Evolutionary conservation across 352 stramenopile genomes (phyloP).

Genomic region (Chrysophaeum taylorii): DNA sequence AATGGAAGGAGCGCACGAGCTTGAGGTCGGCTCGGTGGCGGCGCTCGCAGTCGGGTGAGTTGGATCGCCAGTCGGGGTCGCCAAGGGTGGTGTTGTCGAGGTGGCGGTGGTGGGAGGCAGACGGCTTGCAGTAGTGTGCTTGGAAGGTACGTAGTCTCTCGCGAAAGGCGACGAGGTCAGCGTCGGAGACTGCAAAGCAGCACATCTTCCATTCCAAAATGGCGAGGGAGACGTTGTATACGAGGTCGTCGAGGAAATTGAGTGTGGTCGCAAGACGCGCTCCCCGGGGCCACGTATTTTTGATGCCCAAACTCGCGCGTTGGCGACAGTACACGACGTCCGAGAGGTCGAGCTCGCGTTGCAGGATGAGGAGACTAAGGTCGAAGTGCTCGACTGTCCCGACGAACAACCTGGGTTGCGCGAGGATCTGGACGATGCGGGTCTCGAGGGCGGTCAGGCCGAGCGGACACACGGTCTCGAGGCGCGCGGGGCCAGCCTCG

Average conservation of each 20-base stretch:
- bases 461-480: neutral
- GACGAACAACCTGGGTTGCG: neutral
- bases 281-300: neutral
- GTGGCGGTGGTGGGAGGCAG: neutral
- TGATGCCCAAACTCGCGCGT: neutral
- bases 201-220: neutral
- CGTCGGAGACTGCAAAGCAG: neutral
- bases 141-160: too few species aligned
- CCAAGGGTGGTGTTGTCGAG: neutral
- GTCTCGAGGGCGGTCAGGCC: neutral
- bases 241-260: neutral
- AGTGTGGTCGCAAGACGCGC: neutral
- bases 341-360: neutral
- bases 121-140: too few species aligned
- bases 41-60: too few species aligned
- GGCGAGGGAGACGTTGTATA: neutral
- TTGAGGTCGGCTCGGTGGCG: too few species aligned
- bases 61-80: constrained; percentile 2
- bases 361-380: neutral
- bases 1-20: too few species aligned
- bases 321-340: neutral
- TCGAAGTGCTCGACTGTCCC: neutral
- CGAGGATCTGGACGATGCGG: neutral
- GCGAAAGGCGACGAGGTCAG: neutral
- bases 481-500: neutral